Percentiles rank a stretch among this genome's conserved stretches.
phyloP scores from a whole-genome alignment of 2,329 filamentous ascomycete species.

The Ophiocordyceps sinensis region DNA sequence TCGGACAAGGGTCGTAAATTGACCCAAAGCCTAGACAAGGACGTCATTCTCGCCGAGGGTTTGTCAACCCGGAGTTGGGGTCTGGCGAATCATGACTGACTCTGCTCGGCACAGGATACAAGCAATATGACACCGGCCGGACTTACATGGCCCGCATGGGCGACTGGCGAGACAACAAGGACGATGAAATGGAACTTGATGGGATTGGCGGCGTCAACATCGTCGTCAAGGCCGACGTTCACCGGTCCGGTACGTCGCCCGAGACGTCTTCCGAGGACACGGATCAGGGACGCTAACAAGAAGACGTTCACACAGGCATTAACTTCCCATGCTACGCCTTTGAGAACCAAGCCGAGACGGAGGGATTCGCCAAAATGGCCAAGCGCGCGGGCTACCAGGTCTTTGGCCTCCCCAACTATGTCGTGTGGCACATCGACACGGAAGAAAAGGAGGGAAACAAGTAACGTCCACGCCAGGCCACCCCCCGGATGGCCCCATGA shows the following conservation, averaged over 20 bases:
- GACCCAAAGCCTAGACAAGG: conserved; percentile 56
- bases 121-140: conserved; percentile 80
- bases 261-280: neutral
- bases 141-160: conserved; percentile 84
- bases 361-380: conserved; percentile 98
- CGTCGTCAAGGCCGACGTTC: conserved; percentile 92
- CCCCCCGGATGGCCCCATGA: conserved; percentile 3
- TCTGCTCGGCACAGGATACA: conserved; percentile 52
- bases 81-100: conserved; percentile 6
- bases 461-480: conserved; percentile 12
- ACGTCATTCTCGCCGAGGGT: conserved; percentile 82
- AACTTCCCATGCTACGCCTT: conserved; percentile 96
- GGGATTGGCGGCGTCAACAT: conserved; percentile 97
- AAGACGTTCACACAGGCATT: conserved; percentile 46
- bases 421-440: conserved; percentile 98
- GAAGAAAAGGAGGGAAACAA: conserved; percentile 81
- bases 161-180: conserved; percentile 82
- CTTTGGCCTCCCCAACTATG: conserved; percentile 85
- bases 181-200: conserved; percentile 83
- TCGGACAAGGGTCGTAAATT: conserved; percentile 71
- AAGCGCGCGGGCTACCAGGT: conserved; percentile 91
- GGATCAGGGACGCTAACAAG: neutral
- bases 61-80: conserved; percentile 5
- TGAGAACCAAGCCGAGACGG: conserved; percentile 97
- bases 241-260: conserved; percentile 58